Percentiles rank a stretch among this genome's conserved stretches.
These are phyloP conservation scores for Herpetomonas samuelpessoai DNA, from an alignment of 208 protist genomes.

Conservation along the genomic window DNA sequence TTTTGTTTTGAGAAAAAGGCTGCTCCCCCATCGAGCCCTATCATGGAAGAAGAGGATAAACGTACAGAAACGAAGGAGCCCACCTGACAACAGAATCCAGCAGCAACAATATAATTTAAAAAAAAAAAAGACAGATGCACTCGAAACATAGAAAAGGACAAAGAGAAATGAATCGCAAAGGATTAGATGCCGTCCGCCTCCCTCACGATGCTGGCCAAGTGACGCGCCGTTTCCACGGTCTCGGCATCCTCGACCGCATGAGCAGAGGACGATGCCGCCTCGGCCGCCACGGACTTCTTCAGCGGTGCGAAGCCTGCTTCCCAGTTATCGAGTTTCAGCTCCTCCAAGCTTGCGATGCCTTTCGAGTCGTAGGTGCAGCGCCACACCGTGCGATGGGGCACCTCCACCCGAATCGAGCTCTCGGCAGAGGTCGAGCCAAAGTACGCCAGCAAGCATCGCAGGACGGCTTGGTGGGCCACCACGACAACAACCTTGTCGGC, in stretches of 20 bases:
- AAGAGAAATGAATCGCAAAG: not conserved
- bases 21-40: too few species aligned
- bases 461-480: conserved; percentile 82
- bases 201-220: not conserved
- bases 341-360: conserved; percentile 73
- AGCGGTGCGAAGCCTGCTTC: conserved; percentile 26
- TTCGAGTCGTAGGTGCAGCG: conserved; percentile 84
- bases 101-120: too few species aligned
- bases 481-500: conserved; percentile 78
- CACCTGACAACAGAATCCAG: too few species aligned
- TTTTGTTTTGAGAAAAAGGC: too few species aligned
- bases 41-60: too few species aligned
- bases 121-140: too few species aligned
- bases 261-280: not conserved
- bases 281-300: not conserved
- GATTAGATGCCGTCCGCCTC: not conserved
- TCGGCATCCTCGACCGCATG: too few species aligned
- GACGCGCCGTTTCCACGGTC: not conserved
- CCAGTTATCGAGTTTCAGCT: conserved; percentile 55
- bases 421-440: conserved; percentile 81
- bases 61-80: too few species aligned
- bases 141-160: too few species aligned
- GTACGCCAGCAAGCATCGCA: conserved; percentile 85
- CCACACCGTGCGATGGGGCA: conserved; percentile 86
- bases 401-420: conserved; percentile 64